Base-by-base conservation (phyloP, 73 alveolate genomes). In the Loxodes magnus region DNA sequence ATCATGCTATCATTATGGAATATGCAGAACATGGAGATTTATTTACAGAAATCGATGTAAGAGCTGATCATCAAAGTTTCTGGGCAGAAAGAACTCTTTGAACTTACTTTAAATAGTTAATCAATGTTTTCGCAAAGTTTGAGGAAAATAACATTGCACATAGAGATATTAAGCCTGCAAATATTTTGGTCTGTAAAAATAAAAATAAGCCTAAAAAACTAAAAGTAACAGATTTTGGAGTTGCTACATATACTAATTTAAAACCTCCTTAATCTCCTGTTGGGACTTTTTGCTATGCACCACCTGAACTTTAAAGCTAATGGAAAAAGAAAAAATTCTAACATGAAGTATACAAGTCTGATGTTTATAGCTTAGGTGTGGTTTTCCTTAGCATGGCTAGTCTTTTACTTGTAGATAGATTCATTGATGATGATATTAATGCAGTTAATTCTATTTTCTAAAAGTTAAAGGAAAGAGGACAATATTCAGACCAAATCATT, bases 91-190 rank as follows among this genome's bases (percentile, higher is more conserved):
- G 10, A 1, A 41, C 22, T n/a, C 59, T 46, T 7, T 7, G 5
- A 41, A 46, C 10, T 3, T 15, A 21, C n/a, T 25, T 46, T 20
- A 16, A 46, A 1, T 21, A 46, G 10, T 46, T 46, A 46, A 46
- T 46, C 17, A 41, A 46, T 10, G 28, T 41, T 46, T 22, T 46
- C 27, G 59, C 59, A 10, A 25, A 10, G 22, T 10, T 46, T 37
- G 43, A 46, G 27, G 59, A 24, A 22, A 46, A 21, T 3, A 46
- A 46, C 34, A 10, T 46, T 7, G 39, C 59, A 21, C 59, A 46
- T 46, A n/a, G 59, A 25, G 59, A 46, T 24, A 21, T 46, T 5
- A 46, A 46, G 2, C 59, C 59, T 46, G 39, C 46, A 24, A 46
- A 46, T 46, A 12, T 46, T 16, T 19, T 39, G 21, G 14, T 46